A percentile compares a stretch with the other conserved stretches of the same genome.
phyloP scores from a whole-genome alignment of 371 early-diverging fungal genomes.

The Zopfochytrium polystomum region DNA sequence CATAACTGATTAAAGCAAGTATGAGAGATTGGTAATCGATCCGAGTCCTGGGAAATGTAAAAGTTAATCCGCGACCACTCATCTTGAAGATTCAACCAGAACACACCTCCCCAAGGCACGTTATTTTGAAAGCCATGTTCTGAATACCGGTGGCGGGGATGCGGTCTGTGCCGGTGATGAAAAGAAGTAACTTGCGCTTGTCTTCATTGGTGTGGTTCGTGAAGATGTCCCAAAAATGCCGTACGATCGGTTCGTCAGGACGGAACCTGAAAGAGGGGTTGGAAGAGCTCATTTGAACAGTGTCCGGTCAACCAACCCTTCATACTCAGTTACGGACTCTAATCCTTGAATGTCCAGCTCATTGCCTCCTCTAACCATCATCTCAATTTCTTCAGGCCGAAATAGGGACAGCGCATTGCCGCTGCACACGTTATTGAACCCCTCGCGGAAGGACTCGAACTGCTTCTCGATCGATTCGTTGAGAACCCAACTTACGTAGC shows the following conservation, averaged over 20 bases:
- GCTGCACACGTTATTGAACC: conserved; percentile 84
- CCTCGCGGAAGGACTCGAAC: conserved; percentile 84
- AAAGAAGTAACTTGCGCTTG: conserved; percentile 82
- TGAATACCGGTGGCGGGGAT: conserved; percentile 88
- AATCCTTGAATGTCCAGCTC: conserved; percentile 84
- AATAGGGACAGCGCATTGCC: conserved; percentile 83
- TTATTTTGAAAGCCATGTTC: conserved; percentile 72
- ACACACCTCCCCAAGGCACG: conserved; percentile 67
- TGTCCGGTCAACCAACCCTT: conserved; percentile 52
- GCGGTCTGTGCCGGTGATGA: conserved; percentile 96
- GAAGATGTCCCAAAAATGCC: conserved; percentile 88
- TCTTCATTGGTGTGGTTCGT: conserved; percentile 62
- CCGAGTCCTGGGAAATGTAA: conserved; percentile 54
- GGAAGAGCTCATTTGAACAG: neutral
- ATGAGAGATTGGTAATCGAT: conserved; percentile 86
- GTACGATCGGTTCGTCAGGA: conserved; percentile 30
- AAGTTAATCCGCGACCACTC: neutral
- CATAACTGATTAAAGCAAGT: conserved; percentile 95
- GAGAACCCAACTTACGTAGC: conserved; percentile 76
- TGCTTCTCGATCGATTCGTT: conserved; percentile 71
- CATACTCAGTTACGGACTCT: conserved; percentile 80
- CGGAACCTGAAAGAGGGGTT: conserved; percentile 20
- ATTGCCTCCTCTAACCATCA: conserved; percentile 90
- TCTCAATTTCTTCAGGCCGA: conserved; percentile 91
- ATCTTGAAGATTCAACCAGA: too few relatives aligned